Evolutionary conservation across 1,284 basidiomycete genomes (phyloP), one percentile per base, ranked within the genome.

Genomic region (Leucocoprinus gongylophorus): DNA sequence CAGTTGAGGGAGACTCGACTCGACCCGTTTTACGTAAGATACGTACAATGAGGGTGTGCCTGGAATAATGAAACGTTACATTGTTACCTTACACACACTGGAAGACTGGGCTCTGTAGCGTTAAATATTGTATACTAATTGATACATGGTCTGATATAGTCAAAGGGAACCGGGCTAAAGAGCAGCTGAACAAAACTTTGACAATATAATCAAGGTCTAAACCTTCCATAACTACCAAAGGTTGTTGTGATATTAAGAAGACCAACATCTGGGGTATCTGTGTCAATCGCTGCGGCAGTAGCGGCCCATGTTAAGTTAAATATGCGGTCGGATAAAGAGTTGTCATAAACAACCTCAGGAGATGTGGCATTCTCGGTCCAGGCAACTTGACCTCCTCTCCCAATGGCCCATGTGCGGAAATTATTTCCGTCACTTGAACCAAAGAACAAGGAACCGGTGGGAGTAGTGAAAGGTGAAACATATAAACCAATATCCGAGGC

Each of bases 351-450:
- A 42, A 80, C 69, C 46, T 68, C 58, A 17, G 73, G 64, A 10
- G 80, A 75, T 10, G 71, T 67, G n/a, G 78, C 67, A 50, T 67
- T 69, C 51, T 81, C 70, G 3, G 80, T 66, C 82, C 82, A 85
- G 17, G 66, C 61, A 29, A 83, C 65, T 20, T 62, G 61, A 17
- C 62, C 61, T 29, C 64, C 60, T 15, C 64, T 69, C 26, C 70
- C 66, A 45, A 82, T 73, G 3, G 77, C 72, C 81, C 80, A 84
- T 35, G 72, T 63, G 12, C 81, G 74, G 43, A 84, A 62, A 18
- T 68, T 64, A 18, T 65, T 61, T 2, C 75, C 77, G 44, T 71
- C 64, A 39, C 70, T 63, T 28, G 80, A 78, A 12, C 82, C 83
- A 59, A 84, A 84, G 59, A 83, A 83, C 33, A 85, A 64, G 2